Percentiles rank a stretch among this genome's conserved stretches.
phyloP scores from a whole-genome alignment of 2,329 filamentous ascomycete species.

The Claviceps maximensis region DNA sequence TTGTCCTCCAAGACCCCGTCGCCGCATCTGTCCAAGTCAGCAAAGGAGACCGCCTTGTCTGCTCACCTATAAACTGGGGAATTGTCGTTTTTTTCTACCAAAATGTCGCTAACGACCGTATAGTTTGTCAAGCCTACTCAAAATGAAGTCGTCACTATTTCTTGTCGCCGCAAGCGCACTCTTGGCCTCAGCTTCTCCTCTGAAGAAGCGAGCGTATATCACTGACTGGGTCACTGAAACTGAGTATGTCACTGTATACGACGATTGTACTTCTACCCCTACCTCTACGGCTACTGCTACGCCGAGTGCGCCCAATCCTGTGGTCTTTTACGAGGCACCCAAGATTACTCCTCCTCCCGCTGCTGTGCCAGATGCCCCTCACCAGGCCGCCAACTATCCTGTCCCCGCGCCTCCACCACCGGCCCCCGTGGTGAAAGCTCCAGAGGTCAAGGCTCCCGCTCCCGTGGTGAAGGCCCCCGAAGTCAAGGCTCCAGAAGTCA shows the following conservation, averaged over 20 bases:
- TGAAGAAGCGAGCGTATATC: constrained; percentile 27
- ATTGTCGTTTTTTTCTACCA: neutral
- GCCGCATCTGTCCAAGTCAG: neutral
- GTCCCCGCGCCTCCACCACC: neutral
- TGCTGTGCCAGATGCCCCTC: neutral
- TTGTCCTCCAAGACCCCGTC: neutral
- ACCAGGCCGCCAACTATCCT: neutral
- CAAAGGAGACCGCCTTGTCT: neutral
- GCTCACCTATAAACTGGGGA: neutral
- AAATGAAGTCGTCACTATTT: constrained; percentile 37
- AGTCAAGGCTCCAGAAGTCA: neutral
- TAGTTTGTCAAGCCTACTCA: neutral
- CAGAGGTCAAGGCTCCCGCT: neutral
- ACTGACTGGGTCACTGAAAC: constrained; percentile 28
- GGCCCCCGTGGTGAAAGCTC: neutral
- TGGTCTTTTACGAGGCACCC: constrained; percentile 4
- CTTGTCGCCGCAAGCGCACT: constrained; percentile 32
- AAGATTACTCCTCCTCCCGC: constrained; percentile 3
- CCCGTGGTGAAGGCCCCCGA: neutral
- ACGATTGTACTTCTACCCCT: neutral
- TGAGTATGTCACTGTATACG: constrained; percentile 33
- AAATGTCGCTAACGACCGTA: neutral
- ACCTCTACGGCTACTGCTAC: neutral
- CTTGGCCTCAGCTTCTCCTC: constrained; percentile 31
- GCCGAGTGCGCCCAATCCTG: too few relatives aligned